Conservation (phyloP, 257 asterid genomes). For the Verbena officinalis region DNA sequence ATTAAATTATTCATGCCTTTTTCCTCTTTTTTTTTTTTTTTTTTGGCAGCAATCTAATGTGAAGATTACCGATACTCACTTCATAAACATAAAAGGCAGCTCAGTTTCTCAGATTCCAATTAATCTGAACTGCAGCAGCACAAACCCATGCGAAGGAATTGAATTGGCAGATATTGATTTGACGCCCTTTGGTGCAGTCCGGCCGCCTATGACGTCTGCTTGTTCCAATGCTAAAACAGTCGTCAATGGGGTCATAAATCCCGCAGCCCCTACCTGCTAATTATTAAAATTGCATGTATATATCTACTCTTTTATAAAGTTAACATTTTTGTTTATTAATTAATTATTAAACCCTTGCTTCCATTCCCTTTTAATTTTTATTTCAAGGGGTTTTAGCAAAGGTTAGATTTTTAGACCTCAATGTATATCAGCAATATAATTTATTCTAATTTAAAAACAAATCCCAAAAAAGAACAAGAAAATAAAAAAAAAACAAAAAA, state of each 20-base stretch:
- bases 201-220: slow-evolving; percentile 9
- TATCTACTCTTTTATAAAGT: neutral
- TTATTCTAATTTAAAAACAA: too few relatives aligned
- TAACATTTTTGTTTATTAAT: neutral
- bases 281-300: too few relatives aligned
- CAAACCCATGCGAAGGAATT: slow-evolving; percentile 54
- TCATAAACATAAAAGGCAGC: slow-evolving; percentile 69
- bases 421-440: too few relatives aligned
- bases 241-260: slow-evolving; percentile 27
- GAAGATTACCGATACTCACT: slow-evolving; percentile 52
- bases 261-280: slow-evolving; percentile 23
- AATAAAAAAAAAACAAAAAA: too few relatives aligned
- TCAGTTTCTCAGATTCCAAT: slow-evolving; percentile 41
- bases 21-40: neutral
- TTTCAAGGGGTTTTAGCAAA: too few relatives aligned
- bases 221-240: slow-evolving; percentile 43
- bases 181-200: slow-evolving; percentile 18
- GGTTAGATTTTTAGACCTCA: too few relatives aligned
- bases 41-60: slow-evolving; percentile 59
- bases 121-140: slow-evolving; percentile 53
- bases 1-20: too few relatives aligned
- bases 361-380: too few relatives aligned
- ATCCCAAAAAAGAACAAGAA: too few relatives aligned
- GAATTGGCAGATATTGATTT: slow-evolving; percentile 58
- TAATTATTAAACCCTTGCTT: too few relatives aligned